Base-by-base conservation (phyloP, 305 asterid species). In the Fraxinus sp. region DNA sequence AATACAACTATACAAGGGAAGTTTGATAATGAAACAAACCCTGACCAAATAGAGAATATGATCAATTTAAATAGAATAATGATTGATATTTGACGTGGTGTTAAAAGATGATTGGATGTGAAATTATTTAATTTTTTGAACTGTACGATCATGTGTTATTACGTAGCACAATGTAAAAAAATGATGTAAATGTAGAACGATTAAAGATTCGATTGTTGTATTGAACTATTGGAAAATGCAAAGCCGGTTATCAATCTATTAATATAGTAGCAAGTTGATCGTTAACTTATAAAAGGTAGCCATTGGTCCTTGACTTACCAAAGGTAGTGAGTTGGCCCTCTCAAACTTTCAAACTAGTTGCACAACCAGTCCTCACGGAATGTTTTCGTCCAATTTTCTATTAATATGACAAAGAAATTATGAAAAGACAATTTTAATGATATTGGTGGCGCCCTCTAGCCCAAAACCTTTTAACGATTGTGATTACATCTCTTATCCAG, bases 21-120 rank as follows among this genome's bases (percentile, higher is more conserved):
- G 24, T n/a, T 55, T 55, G 64, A 72, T 70, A 32, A 18, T 43
- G 79, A 83, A 83, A 86, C 85, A 71, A 46, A 74, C 71, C 26
- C 49, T 39, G 77, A 6, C 41, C 3, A 1, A 28, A 66, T 39
- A 18, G 57, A 33, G 8, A 72, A 82, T 52, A 79, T 39, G 33
- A 64, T 9, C n/a, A 24, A 24, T 52, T 43, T 13, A 0, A 43
- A 43, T 43, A 43, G n/a, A 43, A 11, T 11, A 43, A 43, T 11
- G 55, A 43, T 43, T 43, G 55, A 11, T 9, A 41, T 41, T 39
- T 39, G 49, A 2, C 3, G 16, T 41, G 3, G 49, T 41, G 49
- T 41, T 41, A 9, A 41, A 41, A 41, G 49, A 41, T 41, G 3
- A 41, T 9, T 11, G 16, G 16, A 41, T 3, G 52, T 0, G 13